A percentile compares a stretch with the other conserved stretches of the same genome.
Conservation (phyloP, 23 red algal species). For the Agarophyton chilense region DNA sequence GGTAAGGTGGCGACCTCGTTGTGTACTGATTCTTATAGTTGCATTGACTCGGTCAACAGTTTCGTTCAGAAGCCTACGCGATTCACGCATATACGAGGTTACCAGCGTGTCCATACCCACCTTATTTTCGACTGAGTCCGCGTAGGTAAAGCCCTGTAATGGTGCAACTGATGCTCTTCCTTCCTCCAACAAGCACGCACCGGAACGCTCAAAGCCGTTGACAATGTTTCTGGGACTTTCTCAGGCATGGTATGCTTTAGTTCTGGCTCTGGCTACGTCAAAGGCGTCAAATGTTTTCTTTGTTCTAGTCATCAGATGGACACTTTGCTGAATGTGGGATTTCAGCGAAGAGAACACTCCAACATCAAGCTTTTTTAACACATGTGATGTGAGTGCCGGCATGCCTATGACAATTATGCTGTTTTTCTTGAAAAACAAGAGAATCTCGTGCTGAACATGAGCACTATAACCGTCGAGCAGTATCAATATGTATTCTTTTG, state of each 20-base stretch:
- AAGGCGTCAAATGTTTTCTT: neutral
- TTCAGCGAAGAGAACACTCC: neutral
- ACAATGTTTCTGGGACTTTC: neutral
- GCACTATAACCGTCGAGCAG: slow-evolving; percentile 11
- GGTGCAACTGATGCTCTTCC: neutral
- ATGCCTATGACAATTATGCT: neutral
- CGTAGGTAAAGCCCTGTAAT: too few relatives aligned
- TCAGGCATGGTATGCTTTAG: neutral
- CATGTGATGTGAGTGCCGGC: neutral
- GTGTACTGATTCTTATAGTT: too few relatives aligned
- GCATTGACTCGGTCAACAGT: too few relatives aligned
- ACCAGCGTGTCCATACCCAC: too few relatives aligned
- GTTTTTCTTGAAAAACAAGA: neutral
- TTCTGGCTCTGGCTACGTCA: neutral
- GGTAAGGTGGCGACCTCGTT: too few relatives aligned
- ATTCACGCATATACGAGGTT: too few relatives aligned
- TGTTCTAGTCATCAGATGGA: neutral
- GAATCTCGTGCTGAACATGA: neutral
- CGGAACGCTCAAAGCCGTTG: neutral
- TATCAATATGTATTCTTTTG: neutral
- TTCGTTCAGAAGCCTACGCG: too few relatives aligned
- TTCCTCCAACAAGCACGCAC: neutral
- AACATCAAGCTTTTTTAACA: neutral
- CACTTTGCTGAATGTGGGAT: neutral
- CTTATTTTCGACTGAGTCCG: too few relatives aligned